A percentile compares a stretch with the other conserved stretches of the same genome.
phyloP scores from a whole-genome alignment of 2,329 filamentous ascomycete genomes.

The Furcasterigmium sp. region DNA sequence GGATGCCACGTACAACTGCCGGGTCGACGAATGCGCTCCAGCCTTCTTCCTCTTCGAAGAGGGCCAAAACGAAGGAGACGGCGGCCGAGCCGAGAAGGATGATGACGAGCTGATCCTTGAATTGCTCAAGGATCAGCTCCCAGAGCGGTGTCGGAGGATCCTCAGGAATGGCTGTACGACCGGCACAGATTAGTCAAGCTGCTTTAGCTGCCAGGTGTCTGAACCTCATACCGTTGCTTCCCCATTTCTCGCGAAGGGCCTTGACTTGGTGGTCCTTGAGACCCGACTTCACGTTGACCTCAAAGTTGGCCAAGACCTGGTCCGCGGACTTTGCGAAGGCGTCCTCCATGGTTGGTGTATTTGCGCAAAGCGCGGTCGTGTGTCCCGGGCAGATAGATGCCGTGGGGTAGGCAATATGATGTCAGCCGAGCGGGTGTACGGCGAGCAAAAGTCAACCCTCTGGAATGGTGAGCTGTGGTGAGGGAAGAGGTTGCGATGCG shows the following conservation, averaged over 20 bases:
- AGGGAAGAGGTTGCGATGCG: neutral
- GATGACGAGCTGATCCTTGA: constrained; percentile 97
- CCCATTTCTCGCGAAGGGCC: constrained; percentile 51
- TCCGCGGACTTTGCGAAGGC: constrained; percentile 54
- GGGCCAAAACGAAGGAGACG: constrained; percentile 86
- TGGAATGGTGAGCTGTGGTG: no score
- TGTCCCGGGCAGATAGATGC: no score
- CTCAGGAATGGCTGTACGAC: constrained; percentile 56
- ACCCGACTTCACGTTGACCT: constrained; percentile 49
- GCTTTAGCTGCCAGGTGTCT: no score
- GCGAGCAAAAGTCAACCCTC: no score
- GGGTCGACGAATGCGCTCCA: constrained; percentile 98
- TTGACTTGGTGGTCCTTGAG: constrained; percentile 55
- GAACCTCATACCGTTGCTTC: constrained; percentile 65
- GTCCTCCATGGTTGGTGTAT: constrained; percentile 46
- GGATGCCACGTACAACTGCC: constrained; percentile 66
- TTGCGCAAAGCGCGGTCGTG: constrained; percentile 10
- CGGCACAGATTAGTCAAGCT: constrained; percentile 10
- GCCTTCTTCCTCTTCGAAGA: constrained; percentile 89
- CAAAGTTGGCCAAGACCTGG: constrained; percentile 54
- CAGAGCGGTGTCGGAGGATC: constrained; percentile 94
- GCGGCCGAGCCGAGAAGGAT: constrained; percentile 90
- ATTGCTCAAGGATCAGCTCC: constrained; percentile 96
- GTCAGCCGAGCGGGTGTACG: no score
- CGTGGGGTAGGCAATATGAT: no score